Evolutionary conservation across 345 rosid species (phyloP), one percentile per base, ranked within the genome.

Genomic region (Combretum micranthum): DNA sequence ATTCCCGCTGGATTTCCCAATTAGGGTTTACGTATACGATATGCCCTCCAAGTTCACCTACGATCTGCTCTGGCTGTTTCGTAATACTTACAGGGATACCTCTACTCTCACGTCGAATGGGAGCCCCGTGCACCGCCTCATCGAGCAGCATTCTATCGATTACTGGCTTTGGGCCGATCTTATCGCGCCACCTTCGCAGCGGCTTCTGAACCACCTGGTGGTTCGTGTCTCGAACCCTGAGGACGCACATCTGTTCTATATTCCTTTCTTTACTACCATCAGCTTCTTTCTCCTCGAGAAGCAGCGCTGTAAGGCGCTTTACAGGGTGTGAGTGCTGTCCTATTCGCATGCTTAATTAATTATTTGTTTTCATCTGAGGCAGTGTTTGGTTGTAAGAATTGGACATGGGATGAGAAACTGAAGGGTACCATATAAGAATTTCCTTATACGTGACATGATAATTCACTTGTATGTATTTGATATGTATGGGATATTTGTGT

Each of bases 121-220:
- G 45, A 93, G 99, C 71, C 99, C 96, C 58, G 95, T 93, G 54
- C 97, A 93, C 69, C 95, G 97, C 15, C 69, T 93, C 5, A 85
- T 93, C 61, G 99, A 87, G 56, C 97, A 89, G 99, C 99, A 93
- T 64, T 93, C 97, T 5, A 55, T 87, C 51, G 99, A 90, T 73
- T 94, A 87, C 63, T 94, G 97, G 99, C 84, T 94, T 18, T 94
- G 99, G 96, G 95, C 77, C 57, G 97, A 94, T 78, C 64, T 93
- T 63, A 79, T 87, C 52, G 84, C 90, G 20, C 96, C 83, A 1
- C 81, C 79, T 50, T 82, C 90, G 2, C 85, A 87, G 55, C 80
- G 99, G 73, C 82, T 75, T 42, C 64, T 90, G 77, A 85, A 87
- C 58, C 87, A 73, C 68, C 39, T 32, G 9, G 97, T 89, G 1